These are phyloP conservation scores for Pinus taeda DNA, from an alignment of 75 land plant genomes.

Conservation along the genomic window DNA sequence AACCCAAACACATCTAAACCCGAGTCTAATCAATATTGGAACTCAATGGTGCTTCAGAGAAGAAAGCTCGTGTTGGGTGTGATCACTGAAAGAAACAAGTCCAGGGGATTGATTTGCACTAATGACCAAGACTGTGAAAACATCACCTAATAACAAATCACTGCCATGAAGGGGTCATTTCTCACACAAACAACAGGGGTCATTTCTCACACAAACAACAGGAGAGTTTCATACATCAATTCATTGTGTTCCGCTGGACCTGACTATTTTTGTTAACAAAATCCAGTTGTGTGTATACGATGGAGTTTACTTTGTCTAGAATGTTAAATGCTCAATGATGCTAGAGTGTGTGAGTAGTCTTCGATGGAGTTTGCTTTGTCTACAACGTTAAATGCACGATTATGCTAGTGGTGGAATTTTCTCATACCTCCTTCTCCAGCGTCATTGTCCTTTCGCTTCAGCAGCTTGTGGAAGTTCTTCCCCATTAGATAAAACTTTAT, in stretches of 20 bases:
- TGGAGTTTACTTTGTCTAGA: no score
- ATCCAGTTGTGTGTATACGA: neutral
- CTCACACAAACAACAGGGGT: no score
- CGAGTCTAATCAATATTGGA: no score
- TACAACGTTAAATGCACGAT: no score
- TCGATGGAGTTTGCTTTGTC: no score
- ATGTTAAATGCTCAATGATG: no score
- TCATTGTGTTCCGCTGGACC: no score
- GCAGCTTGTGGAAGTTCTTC: conserved; percentile 50
- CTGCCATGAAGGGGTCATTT: no score
- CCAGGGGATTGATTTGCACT: neutral
- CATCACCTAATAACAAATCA: neutral
- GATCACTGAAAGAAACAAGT: neutral
- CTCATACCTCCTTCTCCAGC: conserved; percentile 59
- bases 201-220: no score
- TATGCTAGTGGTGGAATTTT: neutral
- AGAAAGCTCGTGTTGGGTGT: neutral
- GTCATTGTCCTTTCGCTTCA: conserved; percentile 91
- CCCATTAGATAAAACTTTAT: conserved; percentile 10
- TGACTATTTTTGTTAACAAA: neutral
- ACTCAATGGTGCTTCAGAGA: neutral
- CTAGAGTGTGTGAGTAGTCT: neutral
- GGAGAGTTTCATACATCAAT: no score
- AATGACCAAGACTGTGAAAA: neutral
- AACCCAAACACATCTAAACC: no score